phyloP scores from a whole-genome alignment of 1,139 yeast genomes.

The Blastobotrys petasosporus region DNA sequence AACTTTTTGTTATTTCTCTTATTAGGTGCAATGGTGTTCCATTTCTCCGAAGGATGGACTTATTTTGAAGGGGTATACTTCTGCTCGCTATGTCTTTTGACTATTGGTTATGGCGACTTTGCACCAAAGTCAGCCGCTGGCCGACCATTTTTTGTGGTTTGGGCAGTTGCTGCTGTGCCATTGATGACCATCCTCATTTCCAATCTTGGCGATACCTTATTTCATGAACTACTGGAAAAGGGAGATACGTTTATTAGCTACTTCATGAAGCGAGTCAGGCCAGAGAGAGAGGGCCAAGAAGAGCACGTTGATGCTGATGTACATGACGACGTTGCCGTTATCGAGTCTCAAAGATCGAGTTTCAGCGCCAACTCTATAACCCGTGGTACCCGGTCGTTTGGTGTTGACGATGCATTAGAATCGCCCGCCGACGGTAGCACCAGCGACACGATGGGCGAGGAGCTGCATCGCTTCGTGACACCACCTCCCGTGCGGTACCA shows the following conservation, averaged over 20 bases:
- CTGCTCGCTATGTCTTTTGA: slow-evolving; percentile 64
- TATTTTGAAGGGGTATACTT: slow-evolving; percentile 68
- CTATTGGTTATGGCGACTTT: slow-evolving; percentile 81
- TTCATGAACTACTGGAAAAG: slow-evolving; percentile 19
- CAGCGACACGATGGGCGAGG: too few relatives aligned
- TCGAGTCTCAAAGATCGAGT: too few relatives aligned
- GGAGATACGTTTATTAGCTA: slow-evolving; percentile 4
- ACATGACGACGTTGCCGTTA: too few relatives aligned
- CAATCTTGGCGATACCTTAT: slow-evolving; percentile 59
- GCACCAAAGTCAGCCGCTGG: slow-evolving; percentile 61
- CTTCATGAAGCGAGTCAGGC: slow-evolving; percentile 1
- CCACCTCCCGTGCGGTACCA: too few relatives aligned
- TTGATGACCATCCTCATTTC: slow-evolving; percentile 78
- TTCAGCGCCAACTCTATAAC: too few relatives aligned
- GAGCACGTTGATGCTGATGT: too few relatives aligned
- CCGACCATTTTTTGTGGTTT: slow-evolving; percentile 61
- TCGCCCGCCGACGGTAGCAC: neutral
- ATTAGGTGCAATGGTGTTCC: slow-evolving; percentile 62
- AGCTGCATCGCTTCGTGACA: too few relatives aligned
- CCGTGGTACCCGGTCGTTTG: too few relatives aligned
- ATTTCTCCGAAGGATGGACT: slow-evolving; percentile 55
- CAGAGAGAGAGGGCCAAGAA: neutral
- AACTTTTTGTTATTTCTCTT: slow-evolving; percentile 60
- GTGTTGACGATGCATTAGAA: neutral
- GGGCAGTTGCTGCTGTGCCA: slow-evolving; percentile 82